phyloP scores from a whole-genome alignment of 805 yeast genomes.

The Huiozyma sinensis region DNA sequence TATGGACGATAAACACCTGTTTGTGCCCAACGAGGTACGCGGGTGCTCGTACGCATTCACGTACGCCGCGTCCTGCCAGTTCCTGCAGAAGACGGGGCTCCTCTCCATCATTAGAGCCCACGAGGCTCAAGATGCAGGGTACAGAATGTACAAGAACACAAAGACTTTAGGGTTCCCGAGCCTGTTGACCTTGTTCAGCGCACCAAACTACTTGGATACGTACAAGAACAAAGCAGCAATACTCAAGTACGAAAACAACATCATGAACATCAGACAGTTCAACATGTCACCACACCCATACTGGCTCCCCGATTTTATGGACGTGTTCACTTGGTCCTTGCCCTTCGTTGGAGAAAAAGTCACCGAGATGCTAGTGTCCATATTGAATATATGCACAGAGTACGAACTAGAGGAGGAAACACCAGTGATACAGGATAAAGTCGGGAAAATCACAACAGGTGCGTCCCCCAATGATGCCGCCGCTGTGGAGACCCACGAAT shows the following conservation, averaged over 20 bases:
- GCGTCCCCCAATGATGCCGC: neutral
- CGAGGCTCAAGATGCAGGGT: constrained; percentile 97
- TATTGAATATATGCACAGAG: constrained; percentile 87
- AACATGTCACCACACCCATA: constrained; percentile 91
- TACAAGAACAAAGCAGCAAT: constrained; percentile 95
- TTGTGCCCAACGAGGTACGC: constrained; percentile 59
- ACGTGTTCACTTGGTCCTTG: constrained; percentile 92
- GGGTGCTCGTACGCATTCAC: constrained; percentile 92
- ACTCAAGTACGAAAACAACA: constrained; percentile 79
- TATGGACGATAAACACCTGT: constrained; percentile 19
- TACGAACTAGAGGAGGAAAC: constrained; percentile 81
- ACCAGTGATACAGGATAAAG: constrained; percentile 34
- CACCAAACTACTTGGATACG: constrained; percentile 88
- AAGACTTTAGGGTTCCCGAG: constrained; percentile 81
- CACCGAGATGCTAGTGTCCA: constrained; percentile 83
- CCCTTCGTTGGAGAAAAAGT: constrained; percentile 97
- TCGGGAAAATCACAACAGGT: constrained; percentile 1
- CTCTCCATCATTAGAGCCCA: constrained; percentile 89
- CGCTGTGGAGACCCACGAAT: neutral
- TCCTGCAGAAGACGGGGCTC: constrained; percentile 66
- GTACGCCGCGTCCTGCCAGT: constrained; percentile 69
- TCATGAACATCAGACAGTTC: constrained; percentile 92
- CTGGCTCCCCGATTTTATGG: constrained; percentile 95
- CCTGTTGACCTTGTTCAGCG: constrained; percentile 82
- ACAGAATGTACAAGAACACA: constrained; percentile 84